These are phyloP conservation scores for Phytophthora agathidicida DNA, from an alignment of 352 stramenopile species.

Conservation along the genomic window DNA sequence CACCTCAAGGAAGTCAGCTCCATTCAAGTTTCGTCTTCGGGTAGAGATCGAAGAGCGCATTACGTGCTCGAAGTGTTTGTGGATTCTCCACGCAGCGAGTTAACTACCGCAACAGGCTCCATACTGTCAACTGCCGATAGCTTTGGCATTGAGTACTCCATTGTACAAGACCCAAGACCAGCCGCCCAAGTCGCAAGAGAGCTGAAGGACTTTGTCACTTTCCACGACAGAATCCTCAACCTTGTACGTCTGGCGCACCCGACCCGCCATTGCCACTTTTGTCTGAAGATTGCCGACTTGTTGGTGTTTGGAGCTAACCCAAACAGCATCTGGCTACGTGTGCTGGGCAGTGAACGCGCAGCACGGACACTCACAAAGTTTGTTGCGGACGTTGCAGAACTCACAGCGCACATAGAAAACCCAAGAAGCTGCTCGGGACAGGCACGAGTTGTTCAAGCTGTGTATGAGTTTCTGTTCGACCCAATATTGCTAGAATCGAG, in stretches of 20 bases:
- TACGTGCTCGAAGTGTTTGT: conserved; percentile 4
- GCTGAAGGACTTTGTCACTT: not conserved
- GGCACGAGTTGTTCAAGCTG: too few species aligned
- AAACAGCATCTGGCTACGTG: too few species aligned
- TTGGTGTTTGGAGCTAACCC: not conserved
- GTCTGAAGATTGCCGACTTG: not conserved
- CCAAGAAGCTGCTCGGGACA: too few species aligned
- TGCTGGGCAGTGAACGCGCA: not conserved
- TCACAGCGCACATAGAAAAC: too few species aligned
- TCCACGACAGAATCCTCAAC: not conserved
- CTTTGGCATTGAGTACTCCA: not conserved
- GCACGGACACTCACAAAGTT: too few species aligned
- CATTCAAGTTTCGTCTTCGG: not conserved
- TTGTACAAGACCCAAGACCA: not conserved
- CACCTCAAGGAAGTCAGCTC: not conserved
- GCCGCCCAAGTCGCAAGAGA: not conserved
- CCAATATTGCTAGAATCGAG: too few species aligned
- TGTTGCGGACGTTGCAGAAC: too few species aligned
- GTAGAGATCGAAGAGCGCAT: not conserved
- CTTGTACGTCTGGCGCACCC: not conserved
- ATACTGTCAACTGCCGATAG: not conserved
- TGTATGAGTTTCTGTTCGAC: too few species aligned
- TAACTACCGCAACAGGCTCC: not conserved
- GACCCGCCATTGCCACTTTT: not conserved
- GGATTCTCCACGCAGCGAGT: not conserved